These are phyloP conservation scores for Hylodesmum podocarpum DNA, from an alignment of 306 rosid genomes.

Conservation along the genomic window DNA sequence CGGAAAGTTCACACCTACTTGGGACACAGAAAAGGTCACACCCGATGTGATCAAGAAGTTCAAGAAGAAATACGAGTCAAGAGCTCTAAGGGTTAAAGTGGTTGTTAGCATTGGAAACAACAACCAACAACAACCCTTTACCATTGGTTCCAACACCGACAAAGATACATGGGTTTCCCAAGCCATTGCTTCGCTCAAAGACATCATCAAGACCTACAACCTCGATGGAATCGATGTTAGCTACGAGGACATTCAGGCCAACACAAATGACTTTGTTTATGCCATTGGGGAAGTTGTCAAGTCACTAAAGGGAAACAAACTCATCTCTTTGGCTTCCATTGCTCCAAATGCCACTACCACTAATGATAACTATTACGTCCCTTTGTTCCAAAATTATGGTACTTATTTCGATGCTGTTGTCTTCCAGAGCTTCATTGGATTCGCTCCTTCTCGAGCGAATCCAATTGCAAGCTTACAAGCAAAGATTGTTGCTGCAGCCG, in stretches of 20 bases:
- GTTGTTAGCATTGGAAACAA: neutral
- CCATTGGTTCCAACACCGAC: neutral
- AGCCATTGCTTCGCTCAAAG: neutral
- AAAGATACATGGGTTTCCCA: neutral
- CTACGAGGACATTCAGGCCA: neutral
- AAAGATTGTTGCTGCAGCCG: neutral
- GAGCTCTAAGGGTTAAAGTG: neutral
- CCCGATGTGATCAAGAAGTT: neutral
- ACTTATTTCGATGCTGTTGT: neutral
- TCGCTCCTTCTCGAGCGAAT: neutral
- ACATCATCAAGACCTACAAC: neutral
- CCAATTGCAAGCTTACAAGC: neutral
- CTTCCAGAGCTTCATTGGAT: neutral
- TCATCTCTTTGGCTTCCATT: neutral
- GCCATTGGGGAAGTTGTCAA: neutral
- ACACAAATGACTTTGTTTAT: neutral
- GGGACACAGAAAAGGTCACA: neutral
- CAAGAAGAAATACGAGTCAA: neutral
- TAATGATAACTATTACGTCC: neutral
- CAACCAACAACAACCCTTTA: neutral
- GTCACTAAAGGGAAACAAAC: neutral
- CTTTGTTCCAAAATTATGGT: neutral
- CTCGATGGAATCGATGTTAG: neutral
- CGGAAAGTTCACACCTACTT: neutral
- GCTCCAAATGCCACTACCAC: neutral